These are phyloP conservation scores for Coemansia sp. DNA, from an alignment of 371 early-diverging fungal species.

Conservation along the genomic window DNA sequence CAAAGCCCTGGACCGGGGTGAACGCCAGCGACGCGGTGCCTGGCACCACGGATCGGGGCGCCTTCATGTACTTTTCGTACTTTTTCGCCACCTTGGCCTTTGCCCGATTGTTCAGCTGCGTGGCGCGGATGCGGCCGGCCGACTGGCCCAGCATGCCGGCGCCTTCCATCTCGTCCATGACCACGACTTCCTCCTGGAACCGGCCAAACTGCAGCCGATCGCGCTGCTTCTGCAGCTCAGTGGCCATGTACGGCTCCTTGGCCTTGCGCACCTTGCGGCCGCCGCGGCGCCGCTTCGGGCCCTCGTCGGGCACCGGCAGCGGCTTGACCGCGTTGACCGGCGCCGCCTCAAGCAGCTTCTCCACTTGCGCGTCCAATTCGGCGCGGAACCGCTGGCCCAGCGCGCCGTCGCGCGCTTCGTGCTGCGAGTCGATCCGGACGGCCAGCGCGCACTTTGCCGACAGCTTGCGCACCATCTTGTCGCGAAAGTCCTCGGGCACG, in stretches of 20 bases:
- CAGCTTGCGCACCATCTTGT: conserved; percentile 71
- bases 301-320: conserved; percentile 90
- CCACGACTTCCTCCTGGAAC: conserved; percentile 85
- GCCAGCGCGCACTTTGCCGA: conserved; percentile 86
- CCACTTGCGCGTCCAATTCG: conserved; percentile 85
- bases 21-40: conserved; percentile 93
- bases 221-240: conserved; percentile 87
- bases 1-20: conserved; percentile 95
- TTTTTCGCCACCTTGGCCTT: conserved; percentile 51
- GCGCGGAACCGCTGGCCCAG: conserved; percentile 69
- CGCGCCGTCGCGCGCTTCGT: conserved; percentile 68
- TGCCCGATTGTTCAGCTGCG: conserved; percentile 59
- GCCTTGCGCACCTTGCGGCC: conserved; percentile 83
- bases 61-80: conserved; percentile 62
- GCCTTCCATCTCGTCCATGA: conserved; percentile 80
- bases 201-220: conserved; percentile 93
- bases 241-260: conserved; percentile 81
- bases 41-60: conserved; percentile 56
- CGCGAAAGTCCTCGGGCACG: conserved; percentile 74
- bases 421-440: conserved; percentile 83
- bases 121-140: conserved; percentile 55
- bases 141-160: conserved; percentile 79
- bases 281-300: conserved; percentile 84
- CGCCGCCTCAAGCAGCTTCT: conserved; percentile 83
- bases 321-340: conserved; percentile 84